Evolutionary conservation across 768 basidiomycete genomes (phyloP).

Genomic region (Tylopilus felleus): DNA sequence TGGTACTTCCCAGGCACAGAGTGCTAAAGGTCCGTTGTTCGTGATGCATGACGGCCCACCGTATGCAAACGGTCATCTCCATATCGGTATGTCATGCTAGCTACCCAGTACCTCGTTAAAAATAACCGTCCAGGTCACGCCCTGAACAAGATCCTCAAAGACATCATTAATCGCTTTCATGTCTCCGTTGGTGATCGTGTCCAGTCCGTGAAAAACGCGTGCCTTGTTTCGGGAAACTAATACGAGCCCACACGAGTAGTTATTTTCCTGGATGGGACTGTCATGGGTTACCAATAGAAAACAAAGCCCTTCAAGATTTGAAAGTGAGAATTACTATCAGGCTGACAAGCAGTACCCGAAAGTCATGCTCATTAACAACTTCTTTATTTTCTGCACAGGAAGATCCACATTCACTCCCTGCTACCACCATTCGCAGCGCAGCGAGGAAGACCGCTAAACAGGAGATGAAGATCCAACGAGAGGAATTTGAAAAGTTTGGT

Average conservation of each 20-base stretch:
- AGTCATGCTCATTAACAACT: neutral
- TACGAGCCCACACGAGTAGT: constrained; percentile 39
- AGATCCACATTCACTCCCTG: constrained; percentile 53
- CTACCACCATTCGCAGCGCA: constrained; percentile 60
- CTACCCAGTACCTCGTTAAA: neutral
- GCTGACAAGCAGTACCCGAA: neutral
- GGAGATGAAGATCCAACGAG: constrained; percentile 71
- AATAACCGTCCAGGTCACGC: constrained; percentile 68
- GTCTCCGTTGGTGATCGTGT: constrained; percentile 73
- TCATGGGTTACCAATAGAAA: constrained; percentile 95
- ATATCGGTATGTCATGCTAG: constrained; percentile 65
- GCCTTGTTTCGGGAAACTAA: neutral
- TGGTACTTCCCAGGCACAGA: constrained; percentile 49
- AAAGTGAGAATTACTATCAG: constrained; percentile 43
- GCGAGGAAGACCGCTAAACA: constrained; percentile 70
- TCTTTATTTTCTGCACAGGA: constrained; percentile 35
- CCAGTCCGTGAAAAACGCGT: constrained; percentile 53
- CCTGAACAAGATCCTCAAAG: constrained; percentile 93
- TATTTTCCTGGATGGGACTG: constrained; percentile 98
- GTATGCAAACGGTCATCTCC: constrained; percentile 94
- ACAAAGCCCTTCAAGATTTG: constrained; percentile 80
- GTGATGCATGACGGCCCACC: constrained; percentile 96
- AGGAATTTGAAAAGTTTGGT: constrained; percentile 76
- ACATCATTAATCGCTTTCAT: constrained; percentile 90
- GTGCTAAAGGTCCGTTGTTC: constrained; percentile 65